Base-by-base conservation (phyloP, 768 basidiomycete genomes). In the Leucosporidium creatinivorum region DNA sequence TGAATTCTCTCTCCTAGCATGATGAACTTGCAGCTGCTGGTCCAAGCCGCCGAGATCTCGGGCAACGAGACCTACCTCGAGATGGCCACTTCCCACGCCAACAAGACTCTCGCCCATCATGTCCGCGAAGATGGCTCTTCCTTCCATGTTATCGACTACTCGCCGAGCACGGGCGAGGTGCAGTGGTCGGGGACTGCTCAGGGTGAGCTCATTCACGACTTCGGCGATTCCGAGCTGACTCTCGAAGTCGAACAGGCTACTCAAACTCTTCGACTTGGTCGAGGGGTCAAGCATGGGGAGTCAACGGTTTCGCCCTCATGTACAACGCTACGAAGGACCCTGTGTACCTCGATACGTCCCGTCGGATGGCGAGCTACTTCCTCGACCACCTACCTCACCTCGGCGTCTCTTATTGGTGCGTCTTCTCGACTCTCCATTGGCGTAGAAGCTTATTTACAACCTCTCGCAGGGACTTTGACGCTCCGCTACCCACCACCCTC, bases 251-350 rank as follows among this genome's bases (percentile, higher is more conserved):
- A 4, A 2, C 50, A 57, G 55, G 55, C 30, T 57, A 57, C 55
- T 57, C 55, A 1, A 57, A 57, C 30, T 19, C 55, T 1, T 57
- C 55, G 55, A 88, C 88, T 10, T 88, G 87, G 87, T 83, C 85
- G 56, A 84, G 87, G 36, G 87, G 87, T 12, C 85, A 89, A 75
- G 83, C 84, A 19, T 88, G 87, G 87, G 87, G 81, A 3, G 81
- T 87, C 33, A 86, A 85, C 69, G 86, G 86, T 0, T 88, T 84
- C 74, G 83, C 85, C 0, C 86, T 49, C 25, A 58, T 64, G 56
- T 47, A 47, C n/a, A 64, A 64, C 63, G 18, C 9, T 4, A 64
- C 63, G 4, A n/a, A n/a, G 10, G 23, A 31, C 48, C 17, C 23
- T 13, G n/a, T 5, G 1, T 64, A 31, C 48, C 47, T 49, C 48